These are phyloP conservation scores for Asclepias syriaca DNA, from an alignment of 257 asterid species.

Conservation along the genomic window DNA sequence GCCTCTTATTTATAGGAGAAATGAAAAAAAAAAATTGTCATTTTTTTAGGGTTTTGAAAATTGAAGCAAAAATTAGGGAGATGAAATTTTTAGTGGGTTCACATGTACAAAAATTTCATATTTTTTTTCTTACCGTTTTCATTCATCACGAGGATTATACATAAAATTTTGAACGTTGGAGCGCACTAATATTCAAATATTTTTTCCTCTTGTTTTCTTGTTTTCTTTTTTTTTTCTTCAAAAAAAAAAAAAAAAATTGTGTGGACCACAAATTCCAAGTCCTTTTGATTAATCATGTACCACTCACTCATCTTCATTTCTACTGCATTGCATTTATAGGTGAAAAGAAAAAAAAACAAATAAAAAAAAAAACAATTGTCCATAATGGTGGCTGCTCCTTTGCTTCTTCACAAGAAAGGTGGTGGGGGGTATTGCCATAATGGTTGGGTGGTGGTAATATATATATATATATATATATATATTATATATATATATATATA, in stretches of 20 bases:
- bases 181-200: constrained; percentile 58
- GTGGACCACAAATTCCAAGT: constrained; percentile 7
- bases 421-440: neutral
- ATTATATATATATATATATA: no score
- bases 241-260: neutral
- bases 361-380: neutral
- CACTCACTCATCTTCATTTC: neutral
- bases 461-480: no score
- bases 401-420: constrained; percentile 1
- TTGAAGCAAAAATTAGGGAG: neutral
- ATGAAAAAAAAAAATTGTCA: neutral
- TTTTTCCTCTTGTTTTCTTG: neutral
- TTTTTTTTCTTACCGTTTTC: constrained; percentile 60
- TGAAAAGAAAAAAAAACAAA: neutral
- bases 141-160: constrained; percentile 52
- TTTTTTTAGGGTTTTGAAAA: neutral
- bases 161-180: constrained; percentile 58
- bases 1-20: constrained; percentile 40
- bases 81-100: constrained; percentile 33
- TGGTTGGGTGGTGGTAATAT: neutral
- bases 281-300: neutral
- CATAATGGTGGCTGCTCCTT: constrained; percentile 1
- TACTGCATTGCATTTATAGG: neutral
- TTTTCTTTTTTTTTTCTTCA: neutral
- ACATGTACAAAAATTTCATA: constrained; percentile 39